phyloP scores from a whole-genome alignment of 202 grass and related monocot genomes.

The Elaeis oleifera region DNA sequence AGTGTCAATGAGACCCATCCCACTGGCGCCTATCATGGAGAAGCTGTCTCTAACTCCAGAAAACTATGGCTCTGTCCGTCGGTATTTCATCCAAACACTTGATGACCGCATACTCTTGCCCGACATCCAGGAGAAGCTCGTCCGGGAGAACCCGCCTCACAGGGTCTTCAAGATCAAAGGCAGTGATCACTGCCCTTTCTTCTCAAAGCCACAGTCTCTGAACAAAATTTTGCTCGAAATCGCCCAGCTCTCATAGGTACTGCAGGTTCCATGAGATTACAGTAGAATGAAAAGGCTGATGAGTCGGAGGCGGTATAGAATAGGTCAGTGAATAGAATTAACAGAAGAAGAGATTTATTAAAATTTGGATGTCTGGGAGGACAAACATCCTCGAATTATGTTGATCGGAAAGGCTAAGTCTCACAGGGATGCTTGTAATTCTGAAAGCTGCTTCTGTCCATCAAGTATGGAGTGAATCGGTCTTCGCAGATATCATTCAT shows the following conservation, averaged over 20 bases:
- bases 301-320: too few species aligned
- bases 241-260: conserved; percentile 12
- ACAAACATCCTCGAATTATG: too few species aligned
- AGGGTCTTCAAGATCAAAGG: conserved; percentile 97
- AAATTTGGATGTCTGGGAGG: too few species aligned
- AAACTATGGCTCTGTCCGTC: conserved; percentile 50
- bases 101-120: conserved; percentile 75
- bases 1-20: conserved; percentile 75
- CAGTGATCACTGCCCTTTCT: conserved; percentile 90
- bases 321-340: too few species aligned
- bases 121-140: conserved; percentile 82
- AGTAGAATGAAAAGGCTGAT: too few species aligned
- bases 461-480: too few species aligned
- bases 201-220: conserved; percentile 80
- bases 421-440: too few species aligned
- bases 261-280: too few species aligned
- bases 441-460: too few species aligned
- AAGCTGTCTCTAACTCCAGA: conserved; percentile 61
- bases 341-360: too few species aligned
- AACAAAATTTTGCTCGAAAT: conserved; percentile 90
- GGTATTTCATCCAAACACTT: conserved; percentile 85
- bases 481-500: too few species aligned
- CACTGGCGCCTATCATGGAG: conserved; percentile 94
- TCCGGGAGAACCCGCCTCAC: conserved; percentile 58
- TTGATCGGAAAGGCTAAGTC: too few species aligned